Conservation (phyloP, 2,329 filamentous ascomycete genomes). For the Penicillium occitanis region DNA sequence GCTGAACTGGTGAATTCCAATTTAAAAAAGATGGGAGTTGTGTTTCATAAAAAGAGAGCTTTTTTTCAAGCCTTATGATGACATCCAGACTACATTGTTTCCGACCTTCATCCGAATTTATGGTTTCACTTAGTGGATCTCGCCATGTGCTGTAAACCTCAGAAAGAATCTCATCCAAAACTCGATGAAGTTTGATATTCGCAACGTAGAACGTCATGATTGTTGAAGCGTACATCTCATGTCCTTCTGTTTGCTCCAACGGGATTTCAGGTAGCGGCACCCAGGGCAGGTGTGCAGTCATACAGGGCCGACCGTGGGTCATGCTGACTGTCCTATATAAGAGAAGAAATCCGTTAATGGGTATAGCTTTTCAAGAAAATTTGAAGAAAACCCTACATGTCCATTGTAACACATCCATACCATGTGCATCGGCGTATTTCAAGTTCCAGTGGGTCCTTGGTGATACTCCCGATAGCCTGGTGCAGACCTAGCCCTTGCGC, state of each 20-base stretch:
- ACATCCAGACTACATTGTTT: neutral
- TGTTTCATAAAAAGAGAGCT: neutral
- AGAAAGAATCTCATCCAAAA: slow-evolving; percentile 37
- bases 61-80: neutral
- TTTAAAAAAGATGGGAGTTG: slow-evolving; percentile 5
- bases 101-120: neutral
- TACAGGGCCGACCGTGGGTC: slow-evolving; percentile 39
- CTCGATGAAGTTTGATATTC: slow-evolving; percentile 31
- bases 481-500: slow-evolving; percentile 47
- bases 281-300: slow-evolving; percentile 33
- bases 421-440: slow-evolving; percentile 42
- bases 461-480: slow-evolving; percentile 26
- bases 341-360: neutral
- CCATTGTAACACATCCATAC: slow-evolving; percentile 44
- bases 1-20: neutral
- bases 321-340: slow-evolving; percentile 38
- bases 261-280: slow-evolving; percentile 26
- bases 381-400: slow-evolving; percentile 31
- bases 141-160: slow-evolving; percentile 36
- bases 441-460: slow-evolving; percentile 32
- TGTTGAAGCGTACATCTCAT: slow-evolving; percentile 20
- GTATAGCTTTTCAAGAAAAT: too few relatives aligned
- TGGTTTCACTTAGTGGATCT: neutral
- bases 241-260: slow-evolving; percentile 9
- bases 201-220: slow-evolving; percentile 31